phyloP scores from a whole-genome alignment of 495 filamentous ascomycete genomes.

The Aspergillus haitiensis region DNA sequence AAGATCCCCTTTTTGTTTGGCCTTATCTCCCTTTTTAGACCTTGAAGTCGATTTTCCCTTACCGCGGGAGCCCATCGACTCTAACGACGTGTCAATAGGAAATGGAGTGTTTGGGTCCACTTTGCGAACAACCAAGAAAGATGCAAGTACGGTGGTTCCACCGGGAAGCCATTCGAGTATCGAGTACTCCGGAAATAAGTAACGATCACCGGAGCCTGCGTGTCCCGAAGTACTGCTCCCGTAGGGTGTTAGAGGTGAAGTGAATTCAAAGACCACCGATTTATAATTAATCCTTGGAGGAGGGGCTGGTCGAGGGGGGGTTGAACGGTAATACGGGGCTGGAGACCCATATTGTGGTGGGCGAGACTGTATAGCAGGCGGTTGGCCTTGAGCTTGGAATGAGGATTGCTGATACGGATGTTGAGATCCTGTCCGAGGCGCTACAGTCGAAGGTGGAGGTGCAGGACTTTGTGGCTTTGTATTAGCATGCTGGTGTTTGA shows the following conservation, averaged over 20 bases:
- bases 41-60: conserved; percentile 38
- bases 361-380: conserved; percentile 42
- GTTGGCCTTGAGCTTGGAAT: conserved; percentile 31
- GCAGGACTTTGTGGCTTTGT: conserved; percentile 28
- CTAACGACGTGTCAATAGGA: conserved; percentile 36
- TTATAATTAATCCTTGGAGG: conserved; percentile 58
- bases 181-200: conserved; percentile 81
- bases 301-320: conserved; percentile 27
- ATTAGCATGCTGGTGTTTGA: conserved; percentile 12
- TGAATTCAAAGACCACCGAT: conserved; percentile 82
- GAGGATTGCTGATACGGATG: conserved; percentile 33
- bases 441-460: conserved; percentile 23
- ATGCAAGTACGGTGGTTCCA: conserved; percentile 50
- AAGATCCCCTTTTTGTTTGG: conserved; percentile 33
- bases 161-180: conserved; percentile 70
- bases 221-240: conserved; percentile 57
- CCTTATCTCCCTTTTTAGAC: conserved; percentile 41
- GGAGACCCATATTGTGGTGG: conserved; percentile 39
- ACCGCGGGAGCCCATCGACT: conserved; percentile 26
- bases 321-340: conserved; percentile 38
- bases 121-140: conserved; percentile 52
- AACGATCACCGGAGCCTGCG: conserved; percentile 76
- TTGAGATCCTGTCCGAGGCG: conserved; percentile 30
- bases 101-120: conserved; percentile 49
- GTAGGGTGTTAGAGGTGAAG: conserved; percentile 49